Evolutionary conservation across 495 filamentous ascomycete genomes (phyloP), one percentile per base, ranked within the genome.

Genomic region (Pyronema omphalodes): DNA sequence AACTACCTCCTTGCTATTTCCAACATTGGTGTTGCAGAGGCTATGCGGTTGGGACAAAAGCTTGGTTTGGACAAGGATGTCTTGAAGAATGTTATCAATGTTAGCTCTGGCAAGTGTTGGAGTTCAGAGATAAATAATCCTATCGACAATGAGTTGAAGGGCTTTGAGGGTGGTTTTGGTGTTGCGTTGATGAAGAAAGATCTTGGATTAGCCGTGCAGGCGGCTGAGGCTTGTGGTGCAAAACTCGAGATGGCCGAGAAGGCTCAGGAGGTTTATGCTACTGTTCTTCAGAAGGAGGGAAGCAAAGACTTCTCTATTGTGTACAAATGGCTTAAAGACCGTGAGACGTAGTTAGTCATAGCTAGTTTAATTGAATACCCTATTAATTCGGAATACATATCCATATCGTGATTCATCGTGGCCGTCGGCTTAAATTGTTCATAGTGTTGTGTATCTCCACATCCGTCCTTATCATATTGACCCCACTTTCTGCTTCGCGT

Each of bases 51-150:
- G 15, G 88, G 86, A 23, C 77, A 89, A 17, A 78, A 77, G 57
- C 85, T 82, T 74, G 88, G 88, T 1, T 74, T 95, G 8, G 83
- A 94, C 52, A 79, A 84, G 9, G 82, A 83, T 61, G 77, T 78
- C 1, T 69, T 95, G 11, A 84, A 83, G 1, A 75, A 78, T 39
- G 72, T 95, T 67, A 83, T 94, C 67, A 94, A 91, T 64, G 76
- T 80, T 15, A 85, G 82, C 46, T 93, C 85, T 0, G 88, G 88
- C 37, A 79, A 75, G 50, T 94, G 86, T 72, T 95, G 88, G 88
- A 84, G 86, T 7, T 86, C 79, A 55, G 88, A 94, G 65, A 68
- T 88, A 44, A 95, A 95, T 65, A 95, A 95, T 62, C 88, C 88
- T 0, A 84, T 94, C 8, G 83, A 85, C 40, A 86, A 84, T n/a